Conservation (phyloP, 2,329 filamentous ascomycete genomes). For the Fusarium agapanthi region DNA sequence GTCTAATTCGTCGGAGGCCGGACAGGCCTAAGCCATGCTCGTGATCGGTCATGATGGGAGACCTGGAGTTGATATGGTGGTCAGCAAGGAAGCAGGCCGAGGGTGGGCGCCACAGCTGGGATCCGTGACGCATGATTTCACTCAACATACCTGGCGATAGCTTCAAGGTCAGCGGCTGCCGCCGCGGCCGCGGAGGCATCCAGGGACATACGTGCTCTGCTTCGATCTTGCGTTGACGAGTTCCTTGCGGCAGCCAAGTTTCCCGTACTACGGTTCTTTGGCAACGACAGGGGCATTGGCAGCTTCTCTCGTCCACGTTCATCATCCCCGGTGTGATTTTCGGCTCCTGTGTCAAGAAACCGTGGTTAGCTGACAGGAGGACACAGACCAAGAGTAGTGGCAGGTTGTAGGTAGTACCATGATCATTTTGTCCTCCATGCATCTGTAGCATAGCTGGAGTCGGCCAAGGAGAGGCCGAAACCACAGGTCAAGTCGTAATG, state of each 20-base stretch:
- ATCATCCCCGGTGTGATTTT: conserved; percentile 46
- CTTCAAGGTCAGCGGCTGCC: conserved; percentile 69
- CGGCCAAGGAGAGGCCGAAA: conserved; percentile 37
- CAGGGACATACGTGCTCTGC: conserved; percentile 77
- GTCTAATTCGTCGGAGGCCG: conserved; percentile 91
- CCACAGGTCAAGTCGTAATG: conserved; percentile 26
- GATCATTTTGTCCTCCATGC: conserved; percentile 53
- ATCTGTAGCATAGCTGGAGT: conserved; percentile 55
- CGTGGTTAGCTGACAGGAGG: conserved; percentile 37
- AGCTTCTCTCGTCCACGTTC: conserved; percentile 57
- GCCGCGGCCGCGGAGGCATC: conserved; percentile 74
- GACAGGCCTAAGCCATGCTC: conserved; percentile 87
- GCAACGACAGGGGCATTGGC: conserved; percentile 59
- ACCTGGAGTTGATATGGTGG: conserved; percentile 61
- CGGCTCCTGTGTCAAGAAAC: conserved; percentile 41
- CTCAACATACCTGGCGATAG: conserved; percentile 72
- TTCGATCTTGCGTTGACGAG: conserved; percentile 59
- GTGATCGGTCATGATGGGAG: conserved; percentile 83
- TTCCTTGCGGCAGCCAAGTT: conserved; percentile 63
- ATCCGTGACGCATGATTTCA: conserved; percentile 32
- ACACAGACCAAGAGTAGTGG: conserved; percentile 4
- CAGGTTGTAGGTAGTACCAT: conserved; percentile 46
- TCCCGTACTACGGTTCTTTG: conserved; percentile 73
- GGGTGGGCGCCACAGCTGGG: conserved; percentile 21
- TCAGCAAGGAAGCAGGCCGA: conserved; percentile 37